These are phyloP conservation scores for Candida khao-thaluensis DNA, from an alignment of 805 yeast species.

Conservation along the genomic window DNA sequence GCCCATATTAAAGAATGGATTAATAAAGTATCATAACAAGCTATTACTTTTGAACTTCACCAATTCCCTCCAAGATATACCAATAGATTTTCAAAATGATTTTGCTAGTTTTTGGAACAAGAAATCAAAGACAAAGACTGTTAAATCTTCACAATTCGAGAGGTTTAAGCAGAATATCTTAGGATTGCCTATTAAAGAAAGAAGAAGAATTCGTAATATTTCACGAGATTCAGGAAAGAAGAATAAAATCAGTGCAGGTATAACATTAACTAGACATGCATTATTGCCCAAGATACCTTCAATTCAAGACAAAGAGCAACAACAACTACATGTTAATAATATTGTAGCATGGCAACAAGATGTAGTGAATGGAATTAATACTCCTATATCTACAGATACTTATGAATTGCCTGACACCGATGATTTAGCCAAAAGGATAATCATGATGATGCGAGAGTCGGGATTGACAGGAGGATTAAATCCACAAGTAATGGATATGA, in stretches of 20 bases:
- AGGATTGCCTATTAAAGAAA: slow-evolving; percentile 79
- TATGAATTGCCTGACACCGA: slow-evolving; percentile 83
- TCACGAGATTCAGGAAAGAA: slow-evolving; percentile 80
- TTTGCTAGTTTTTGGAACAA: slow-evolving; percentile 48
- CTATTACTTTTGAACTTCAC: slow-evolving; percentile 78
- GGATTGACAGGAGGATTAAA: slow-evolving; percentile 83
- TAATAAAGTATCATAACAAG: slow-evolving; percentile 75
- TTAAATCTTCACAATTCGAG: slow-evolving; percentile 71
- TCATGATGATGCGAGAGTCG: slow-evolving; percentile 84
- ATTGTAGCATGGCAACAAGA: slow-evolving; percentile 90
- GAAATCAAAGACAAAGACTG: slow-evolving; percentile 46
- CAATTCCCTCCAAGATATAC: slow-evolving; percentile 76
- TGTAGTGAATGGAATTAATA: slow-evolving; percentile 77
- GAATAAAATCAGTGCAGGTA: slow-evolving; percentile 66
- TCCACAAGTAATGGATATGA: slow-evolving; percentile 72
- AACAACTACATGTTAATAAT: slow-evolving; percentile 45
- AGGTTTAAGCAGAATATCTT: slow-evolving; percentile 80
- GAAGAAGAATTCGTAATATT: slow-evolving; percentile 80
- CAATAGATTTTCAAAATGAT: slow-evolving; percentile 51
- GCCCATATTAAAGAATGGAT: slow-evolving; percentile 48
- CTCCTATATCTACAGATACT: slow-evolving; percentile 74
- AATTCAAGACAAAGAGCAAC: slow-evolving; percentile 50
- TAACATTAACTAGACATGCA: slow-evolving; percentile 69
- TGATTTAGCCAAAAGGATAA: slow-evolving; percentile 61
- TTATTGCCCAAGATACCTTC: slow-evolving; percentile 84